Base-by-base conservation (phyloP, 1,284 basidiomycete genomes). In the Ceratobasidium theobromae region DNA sequence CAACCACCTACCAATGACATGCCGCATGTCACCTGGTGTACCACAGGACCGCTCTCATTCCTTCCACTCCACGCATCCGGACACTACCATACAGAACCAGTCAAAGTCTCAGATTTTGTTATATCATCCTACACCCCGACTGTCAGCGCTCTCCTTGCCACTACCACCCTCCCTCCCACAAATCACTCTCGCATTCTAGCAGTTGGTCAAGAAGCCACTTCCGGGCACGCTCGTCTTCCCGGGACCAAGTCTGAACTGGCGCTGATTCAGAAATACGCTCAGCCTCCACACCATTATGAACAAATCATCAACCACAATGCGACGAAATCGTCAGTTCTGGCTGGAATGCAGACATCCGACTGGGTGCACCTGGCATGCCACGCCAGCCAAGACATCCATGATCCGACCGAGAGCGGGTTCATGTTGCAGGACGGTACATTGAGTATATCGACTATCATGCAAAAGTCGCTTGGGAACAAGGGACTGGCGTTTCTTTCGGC, bases 301-400 rank as follows among this genome's bases (percentile, higher is more conserved):
- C n/a, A 40, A 0, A 40, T 67, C n/a, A 23, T 45, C 18, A 40
- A 43, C 4, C 14, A 27, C 6, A n/a, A 53, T 2, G 54, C 54
- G 6, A 67, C 49, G 16, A 21, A 12, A 1, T 30, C 21, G 1
- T 30, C 27, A 9, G 66, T 67, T 16, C 21, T 67, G 1, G 43
- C 38, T 21, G 38, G 33, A 9, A 32, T 67, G 38, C 41, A 53
- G 27, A 32, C 40, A n/a, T 18, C 28, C 27, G 40, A 35, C 18
- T 67, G 65, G 54, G 48, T 57, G 2, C 65, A 67, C 45, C 33
- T 67, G 12, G 53, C 54, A n/a, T 67, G 53, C 45, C 54, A 58
- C 18, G 65, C 18, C n/a, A 28, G n/a, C 12, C 54, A 58, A 16
- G 16, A 38, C 30, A 9, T 8, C 11, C 2, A 18, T 14, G 33